These are phyloP conservation scores for Penicillium ochrochloron DNA, from an alignment of 495 filamentous ascomycete species.

Conservation along the genomic window DNA sequence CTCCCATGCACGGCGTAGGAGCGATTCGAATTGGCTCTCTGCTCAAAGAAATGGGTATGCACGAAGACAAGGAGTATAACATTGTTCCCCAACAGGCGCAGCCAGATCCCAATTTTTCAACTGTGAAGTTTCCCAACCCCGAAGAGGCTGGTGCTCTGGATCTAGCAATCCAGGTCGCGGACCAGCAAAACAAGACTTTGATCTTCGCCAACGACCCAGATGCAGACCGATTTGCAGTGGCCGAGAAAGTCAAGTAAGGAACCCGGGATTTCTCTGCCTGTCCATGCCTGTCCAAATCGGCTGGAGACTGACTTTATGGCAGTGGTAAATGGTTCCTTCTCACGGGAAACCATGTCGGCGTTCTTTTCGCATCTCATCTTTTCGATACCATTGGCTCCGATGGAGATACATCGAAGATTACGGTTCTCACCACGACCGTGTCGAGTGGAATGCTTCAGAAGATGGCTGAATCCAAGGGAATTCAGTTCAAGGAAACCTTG, in stretches of 20 bases:
- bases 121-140: constrained; percentile 72
- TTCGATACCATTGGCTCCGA: constrained; percentile 48
- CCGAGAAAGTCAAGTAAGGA: constrained; percentile 59
- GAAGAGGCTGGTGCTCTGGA: constrained; percentile 74
- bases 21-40: constrained; percentile 51
- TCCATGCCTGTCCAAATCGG: no score
- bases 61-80: constrained; percentile 36
- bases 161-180: constrained; percentile 61
- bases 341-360: constrained; percentile 72
- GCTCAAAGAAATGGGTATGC: constrained; percentile 49
- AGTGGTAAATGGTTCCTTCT: constrained; percentile 64
- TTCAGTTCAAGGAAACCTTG: constrained; percentile 65
- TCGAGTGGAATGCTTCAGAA: constrained; percentile 67
- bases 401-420: constrained; percentile 42
- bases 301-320: background rate
- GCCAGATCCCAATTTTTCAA: constrained; percentile 72
- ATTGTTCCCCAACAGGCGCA: constrained; percentile 55
- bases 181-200: constrained; percentile 49
- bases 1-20: constrained; percentile 73
- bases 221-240: constrained; percentile 72
- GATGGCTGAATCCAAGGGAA: constrained; percentile 60
- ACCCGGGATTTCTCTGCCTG: background rate
- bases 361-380: constrained; percentile 63
- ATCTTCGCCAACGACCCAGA: constrained; percentile 74
- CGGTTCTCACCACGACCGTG: constrained; percentile 67